Evolutionary conservation across 768 basidiomycete genomes (phyloP).

Genomic region (Coprinopsis marcescibilis): DNA sequence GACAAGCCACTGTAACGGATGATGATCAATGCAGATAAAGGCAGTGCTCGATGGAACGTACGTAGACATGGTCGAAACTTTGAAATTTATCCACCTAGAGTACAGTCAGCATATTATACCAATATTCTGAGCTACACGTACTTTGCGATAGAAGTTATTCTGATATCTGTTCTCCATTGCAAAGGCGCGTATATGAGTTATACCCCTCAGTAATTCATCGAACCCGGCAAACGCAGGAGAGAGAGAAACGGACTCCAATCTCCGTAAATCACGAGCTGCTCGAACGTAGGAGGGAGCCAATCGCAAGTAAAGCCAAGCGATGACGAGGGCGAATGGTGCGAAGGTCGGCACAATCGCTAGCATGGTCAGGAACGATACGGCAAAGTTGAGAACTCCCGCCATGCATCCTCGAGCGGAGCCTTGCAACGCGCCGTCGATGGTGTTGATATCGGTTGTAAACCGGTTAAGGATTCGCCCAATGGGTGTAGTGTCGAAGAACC

Average conservation of each 20-base stretch:
- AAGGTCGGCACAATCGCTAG: constrained; percentile 58
- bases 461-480: constrained; percentile 77
- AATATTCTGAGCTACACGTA: constrained; percentile 17
- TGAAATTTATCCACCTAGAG: constrained; percentile 58
- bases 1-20: constrained; percentile 50
- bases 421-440: constrained; percentile 61
- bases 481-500: constrained; percentile 71
- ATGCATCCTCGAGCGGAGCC: constrained; percentile 50
- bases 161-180: constrained; percentile 67
- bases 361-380: constrained; percentile 60
- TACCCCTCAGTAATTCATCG: constrained; percentile 62
- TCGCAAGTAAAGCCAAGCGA: constrained; percentile 64
- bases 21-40: constrained; percentile 15
- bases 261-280: constrained; percentile 60
- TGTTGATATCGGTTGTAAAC: constrained; percentile 72
- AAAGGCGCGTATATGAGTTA: constrained; percentile 65
- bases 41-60: constrained; percentile 26
- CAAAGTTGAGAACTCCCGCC: constrained; percentile 52
- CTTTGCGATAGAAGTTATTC: constrained; percentile 53
- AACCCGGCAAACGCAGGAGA: constrained; percentile 72
- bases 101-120: not conserved
- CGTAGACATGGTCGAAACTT: constrained; percentile 66
- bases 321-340: constrained; percentile 58
- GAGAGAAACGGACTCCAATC: constrained; percentile 59
- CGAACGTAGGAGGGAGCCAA: constrained; percentile 56